Evolutionary conservation across 192 early-diverging fungal species (phyloP), one percentile per base, ranked within the genome.

Genomic region (Fimicolochytrium jonesii): DNA sequence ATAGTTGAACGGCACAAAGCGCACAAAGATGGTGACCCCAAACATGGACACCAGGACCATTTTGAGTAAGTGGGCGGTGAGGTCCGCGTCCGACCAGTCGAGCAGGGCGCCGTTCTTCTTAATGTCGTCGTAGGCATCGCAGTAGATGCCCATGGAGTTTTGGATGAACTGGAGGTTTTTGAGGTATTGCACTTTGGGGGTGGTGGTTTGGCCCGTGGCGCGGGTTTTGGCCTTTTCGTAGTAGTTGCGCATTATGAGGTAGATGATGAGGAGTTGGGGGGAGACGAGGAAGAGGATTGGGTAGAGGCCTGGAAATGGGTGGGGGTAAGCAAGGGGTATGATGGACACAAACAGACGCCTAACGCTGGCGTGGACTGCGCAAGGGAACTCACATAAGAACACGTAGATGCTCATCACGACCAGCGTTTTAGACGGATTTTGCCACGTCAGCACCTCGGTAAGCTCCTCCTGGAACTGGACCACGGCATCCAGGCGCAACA

Each of bases 121-220:
- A n/a, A 69, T 46, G 22, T 47, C 69, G 28, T 68, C 73, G 66
- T 75, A 68, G 11, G 43, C 43, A 51, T 75, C 73, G 42, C 48
- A 71, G 55, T 57, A 69, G 35, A 72, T 53, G 17, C 81, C 83
- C 88, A 90, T 90, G 72, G 84, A 78, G 50, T 90, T 88, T 53
- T 90, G 88, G 29, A 89, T 78, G 61, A 88, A 84, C 51, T 83
- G 83, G 56, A 88, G 46, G 58, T 87, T 88, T 64, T 71, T 78
- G 20, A 78, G 58, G 61, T 86, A 87, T 51, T 88, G 82, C 15
- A 83, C 78, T 25, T 66, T 42, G 5, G 18, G 49, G 67, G 17
- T 36, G 48, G 34, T 52, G 50, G 57, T 56, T 48, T 57, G 50
- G 71, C 50, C 66, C 41, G 26, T 52, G 66, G 23, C 67, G 54